Percentiles rank a stretch among this genome's conserved stretches.
Evolutionary conservation across 371 early-diverging fungal genomes (phyloP).

Genomic region (Lichtheimia ramosa): DNA sequence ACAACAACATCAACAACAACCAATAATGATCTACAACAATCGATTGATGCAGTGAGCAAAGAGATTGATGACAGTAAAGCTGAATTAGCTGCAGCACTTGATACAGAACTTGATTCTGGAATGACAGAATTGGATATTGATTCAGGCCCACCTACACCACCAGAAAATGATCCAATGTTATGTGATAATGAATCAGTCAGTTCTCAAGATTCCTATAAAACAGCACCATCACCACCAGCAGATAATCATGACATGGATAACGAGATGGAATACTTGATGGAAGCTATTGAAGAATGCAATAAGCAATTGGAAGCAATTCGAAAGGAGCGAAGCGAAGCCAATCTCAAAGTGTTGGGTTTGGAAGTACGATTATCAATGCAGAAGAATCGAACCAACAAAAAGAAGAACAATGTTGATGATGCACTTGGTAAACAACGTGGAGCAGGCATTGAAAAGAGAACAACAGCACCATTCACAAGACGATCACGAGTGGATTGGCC

Average conservation of each 20-base stretch:
- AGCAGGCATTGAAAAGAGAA: not conserved
- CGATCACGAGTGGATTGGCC: too few relatives aligned
- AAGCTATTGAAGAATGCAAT: constrained; percentile 5
- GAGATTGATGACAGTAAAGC: constrained; percentile 12
- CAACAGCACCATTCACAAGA: too few relatives aligned
- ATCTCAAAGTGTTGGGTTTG: constrained; percentile 21
- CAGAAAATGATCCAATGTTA: not conserved
- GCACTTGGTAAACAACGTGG: not conserved
- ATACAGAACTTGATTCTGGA: not conserved
- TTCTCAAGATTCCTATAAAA: not conserved
- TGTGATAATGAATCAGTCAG: not conserved
- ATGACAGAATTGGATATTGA: constrained; percentile 1
- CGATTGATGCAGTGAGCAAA: constrained; percentile 9
- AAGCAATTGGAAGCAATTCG: not conserved
- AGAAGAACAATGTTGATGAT: too few relatives aligned
- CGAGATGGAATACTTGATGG: constrained; percentile 7
- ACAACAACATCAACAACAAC: not conserved
- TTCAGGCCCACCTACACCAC: not conserved
- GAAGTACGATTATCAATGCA: constrained; percentile 24
- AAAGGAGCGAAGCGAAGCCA: not conserved
- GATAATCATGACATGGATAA: not conserved
- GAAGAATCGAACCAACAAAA: constrained; percentile 13
- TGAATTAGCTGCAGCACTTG: constrained; percentile 9
- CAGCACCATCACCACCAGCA: not conserved
- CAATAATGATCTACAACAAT: constrained; percentile 5